These are phyloP conservation scores for Mangifera indica DNA, from an alignment of 345 rosid genomes.

Conservation along the genomic window DNA sequence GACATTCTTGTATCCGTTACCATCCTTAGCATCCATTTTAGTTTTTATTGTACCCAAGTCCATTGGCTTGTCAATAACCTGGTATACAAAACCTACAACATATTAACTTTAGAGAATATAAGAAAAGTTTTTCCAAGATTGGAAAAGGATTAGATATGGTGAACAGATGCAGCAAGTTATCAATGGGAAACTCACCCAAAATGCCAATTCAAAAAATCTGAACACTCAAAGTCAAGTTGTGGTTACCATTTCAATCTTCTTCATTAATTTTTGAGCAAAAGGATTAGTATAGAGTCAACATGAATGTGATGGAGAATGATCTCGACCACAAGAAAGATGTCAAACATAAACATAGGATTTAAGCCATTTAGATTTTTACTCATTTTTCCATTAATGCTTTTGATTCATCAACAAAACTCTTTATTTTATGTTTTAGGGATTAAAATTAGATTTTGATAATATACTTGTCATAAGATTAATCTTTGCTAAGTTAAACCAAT, in stretches of 20 bases:
- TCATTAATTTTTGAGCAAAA: constrained; percentile 4
- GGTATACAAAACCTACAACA: constrained; percentile 21
- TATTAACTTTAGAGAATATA: constrained; percentile 11
- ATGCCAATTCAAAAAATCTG: background rate
- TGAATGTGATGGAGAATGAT: no score
- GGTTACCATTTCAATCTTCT: background rate
- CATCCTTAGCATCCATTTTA: constrained; percentile 61
- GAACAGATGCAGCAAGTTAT: background rate
- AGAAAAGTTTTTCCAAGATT: background rate
- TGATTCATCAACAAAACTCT: no score
- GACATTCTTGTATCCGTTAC: constrained; percentile 63
- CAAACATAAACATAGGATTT: no score
- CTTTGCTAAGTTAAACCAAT: no score
- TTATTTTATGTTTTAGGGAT: no score
- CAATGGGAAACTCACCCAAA: background rate
- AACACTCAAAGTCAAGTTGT: background rate
- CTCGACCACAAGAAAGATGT: no score
- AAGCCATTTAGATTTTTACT: no score
- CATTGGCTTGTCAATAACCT: constrained; percentile 86
- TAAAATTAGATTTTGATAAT: no score
- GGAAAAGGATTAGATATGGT: background rate
- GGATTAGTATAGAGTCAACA: background rate
- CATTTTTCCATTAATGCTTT: no score
- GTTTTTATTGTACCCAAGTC: constrained; percentile 68
- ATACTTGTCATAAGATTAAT: no score